Evolutionary conservation across 768 basidiomycete species (phyloP).

Genomic region (Lactarius deliciosus): DNA sequence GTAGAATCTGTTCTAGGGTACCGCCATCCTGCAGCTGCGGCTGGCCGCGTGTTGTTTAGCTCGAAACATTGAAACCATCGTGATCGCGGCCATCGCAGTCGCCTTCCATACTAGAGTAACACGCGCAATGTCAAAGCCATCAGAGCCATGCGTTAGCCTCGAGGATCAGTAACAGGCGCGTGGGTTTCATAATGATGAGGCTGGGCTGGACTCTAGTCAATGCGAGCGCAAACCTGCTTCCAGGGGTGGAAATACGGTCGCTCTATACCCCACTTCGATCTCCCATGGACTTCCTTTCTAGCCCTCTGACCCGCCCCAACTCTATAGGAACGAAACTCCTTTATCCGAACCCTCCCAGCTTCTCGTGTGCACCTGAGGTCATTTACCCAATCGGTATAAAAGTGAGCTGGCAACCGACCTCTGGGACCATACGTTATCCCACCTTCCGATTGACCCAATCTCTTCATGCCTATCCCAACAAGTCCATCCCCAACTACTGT

Average conservation of each 20-base stretch:
- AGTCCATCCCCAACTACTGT: background rate
- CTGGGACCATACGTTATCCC: slow-evolving; percentile 9
- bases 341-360: background rate
- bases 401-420: slow-evolving; percentile 5
- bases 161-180: slow-evolving; percentile 16
- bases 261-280: slow-evolving; percentile 11
- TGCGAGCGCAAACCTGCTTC: slow-evolving; percentile 15
- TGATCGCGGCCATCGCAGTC: background rate
- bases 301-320: background rate
- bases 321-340: slow-evolving; percentile 8
- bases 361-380: slow-evolving; percentile 5
- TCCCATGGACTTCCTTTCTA: slow-evolving; percentile 12
- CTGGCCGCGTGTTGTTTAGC: background rate
- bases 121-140: slow-evolving; percentile 17
- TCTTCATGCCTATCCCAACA: slow-evolving; percentile 7
- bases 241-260: slow-evolving; percentile 18
- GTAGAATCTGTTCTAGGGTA: background rate
- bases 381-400: slow-evolving; percentile 16
- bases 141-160: slow-evolving; percentile 23
- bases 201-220: slow-evolving; percentile 9
- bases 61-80: background rate
- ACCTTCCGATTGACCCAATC: slow-evolving; percentile 3
- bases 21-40: slow-evolving; percentile 13
- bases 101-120: background rate
- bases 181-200: slow-evolving; percentile 19